phyloP scores from a whole-genome alignment of 2,329 filamentous ascomycete species.

The Fusarium nanum region DNA sequence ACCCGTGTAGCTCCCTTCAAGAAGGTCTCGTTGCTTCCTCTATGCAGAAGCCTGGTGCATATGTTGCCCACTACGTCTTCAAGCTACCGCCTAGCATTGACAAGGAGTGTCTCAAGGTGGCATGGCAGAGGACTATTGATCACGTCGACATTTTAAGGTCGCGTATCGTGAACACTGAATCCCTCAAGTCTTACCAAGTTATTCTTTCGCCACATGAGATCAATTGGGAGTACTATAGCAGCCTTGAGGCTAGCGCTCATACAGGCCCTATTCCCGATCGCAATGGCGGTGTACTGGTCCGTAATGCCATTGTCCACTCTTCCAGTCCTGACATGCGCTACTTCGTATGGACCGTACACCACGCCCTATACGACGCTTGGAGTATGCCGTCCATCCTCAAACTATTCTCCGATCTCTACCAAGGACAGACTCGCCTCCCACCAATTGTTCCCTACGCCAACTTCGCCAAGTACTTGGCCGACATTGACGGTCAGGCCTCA shows the following conservation, averaged over 20 bases:
- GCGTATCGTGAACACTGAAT: slow-evolving; percentile 36
- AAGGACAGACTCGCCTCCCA: neutral
- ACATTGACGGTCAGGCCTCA: slow-evolving; percentile 9
- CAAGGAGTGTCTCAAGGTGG: slow-evolving; percentile 24
- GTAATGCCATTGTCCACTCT: slow-evolving; percentile 16
- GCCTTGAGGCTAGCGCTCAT: neutral
- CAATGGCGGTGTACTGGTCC: slow-evolving; percentile 28
- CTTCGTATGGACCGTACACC: slow-evolving; percentile 38
- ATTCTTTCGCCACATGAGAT: slow-evolving; percentile 23
- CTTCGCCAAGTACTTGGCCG: slow-evolving; percentile 29
- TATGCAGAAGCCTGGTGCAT: slow-evolving; percentile 34
- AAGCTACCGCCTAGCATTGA: slow-evolving; percentile 18
- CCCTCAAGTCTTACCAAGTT: slow-evolving; percentile 35
- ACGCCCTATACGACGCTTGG: slow-evolving; percentile 42
- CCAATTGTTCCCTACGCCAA: slow-evolving; percentile 16
- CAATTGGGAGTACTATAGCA: slow-evolving; percentile 16
- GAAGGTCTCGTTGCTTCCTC: slow-evolving; percentile 36
- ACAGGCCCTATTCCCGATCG: slow-evolving; percentile 2
- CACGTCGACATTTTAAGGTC: slow-evolving; percentile 41
- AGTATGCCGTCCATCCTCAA: slow-evolving; percentile 36
- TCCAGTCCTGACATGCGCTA: neutral
- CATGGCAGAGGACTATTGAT: slow-evolving; percentile 39
- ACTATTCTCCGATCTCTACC: slow-evolving; percentile 18
- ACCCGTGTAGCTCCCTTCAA: slow-evolving; percentile 35
- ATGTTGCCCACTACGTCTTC: slow-evolving; percentile 38